Evolutionary conservation across 345 rosid species (phyloP).

Genomic region (Odontarrhena argentea): DNA sequence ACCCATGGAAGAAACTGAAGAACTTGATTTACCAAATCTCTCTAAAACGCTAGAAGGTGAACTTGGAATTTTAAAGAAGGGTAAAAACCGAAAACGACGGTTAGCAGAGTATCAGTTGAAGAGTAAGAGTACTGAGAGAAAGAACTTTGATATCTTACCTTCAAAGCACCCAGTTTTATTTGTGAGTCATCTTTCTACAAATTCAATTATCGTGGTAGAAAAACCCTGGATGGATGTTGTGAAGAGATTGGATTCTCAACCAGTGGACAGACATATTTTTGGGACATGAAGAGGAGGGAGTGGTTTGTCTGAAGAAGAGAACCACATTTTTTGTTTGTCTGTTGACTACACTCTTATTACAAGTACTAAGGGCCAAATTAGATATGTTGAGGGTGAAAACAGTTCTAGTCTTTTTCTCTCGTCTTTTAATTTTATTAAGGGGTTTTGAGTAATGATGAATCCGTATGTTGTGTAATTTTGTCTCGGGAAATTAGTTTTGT

Average conservation of each 20-base stretch:
- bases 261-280: slow-evolving; percentile 89
- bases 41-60: slow-evolving; percentile 51
- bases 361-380: slow-evolving; percentile 4
- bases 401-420: neutral
- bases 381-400: slow-evolving; percentile 26
- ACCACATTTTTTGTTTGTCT: slow-evolving; percentile 24
- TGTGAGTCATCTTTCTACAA: slow-evolving; percentile 76
- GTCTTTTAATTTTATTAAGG: neutral
- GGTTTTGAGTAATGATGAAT: slow-evolving; percentile 13
- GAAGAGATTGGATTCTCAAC: slow-evolving; percentile 66
- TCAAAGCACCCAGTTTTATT: slow-evolving; percentile 89
- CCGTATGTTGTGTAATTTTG: slow-evolving; percentile 33
- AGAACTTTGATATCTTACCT: slow-evolving; percentile 74
- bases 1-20: slow-evolving; percentile 71
- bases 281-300: slow-evolving; percentile 52
- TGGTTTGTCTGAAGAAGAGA: slow-evolving; percentile 18
- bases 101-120: slow-evolving; percentile 52
- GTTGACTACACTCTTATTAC: neutral
- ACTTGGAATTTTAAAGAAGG: slow-evolving; percentile 22
- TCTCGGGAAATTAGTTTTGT: slow-evolving; percentile 25
- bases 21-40: slow-evolving; percentile 47
- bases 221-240: slow-evolving; percentile 94
- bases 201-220: slow-evolving; percentile 74
- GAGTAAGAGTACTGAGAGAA: slow-evolving; percentile 53
- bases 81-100: slow-evolving; percentile 48